Evolutionary conservation across 179 eudicot species (phyloP), one percentile per base, ranked within the genome.

Genomic region (Beta corolliflora): DNA sequence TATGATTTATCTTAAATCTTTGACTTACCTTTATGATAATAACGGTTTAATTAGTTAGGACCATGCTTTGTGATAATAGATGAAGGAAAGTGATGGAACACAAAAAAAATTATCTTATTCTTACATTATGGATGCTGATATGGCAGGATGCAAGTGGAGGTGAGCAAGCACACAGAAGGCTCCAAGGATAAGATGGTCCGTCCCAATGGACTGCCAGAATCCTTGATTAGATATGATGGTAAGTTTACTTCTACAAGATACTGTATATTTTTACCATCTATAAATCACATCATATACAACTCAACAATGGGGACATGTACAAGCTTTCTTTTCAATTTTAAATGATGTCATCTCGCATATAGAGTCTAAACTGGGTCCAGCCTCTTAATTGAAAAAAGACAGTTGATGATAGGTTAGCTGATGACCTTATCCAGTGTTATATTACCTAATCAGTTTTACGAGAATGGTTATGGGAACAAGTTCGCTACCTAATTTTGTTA

Each of bases 111-210:
- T 60, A 82, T 85, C 81, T 45, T 68, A 41, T 19, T 14, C 48
- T 72, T 82, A 67, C 54, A 52, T 53, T 5, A 18, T 83, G 66
- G 73, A 71, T 84, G 84, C 75, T 84, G 81, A 84, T 52, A 64
- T 92, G 83, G 85, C 92, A 97, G 99, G 84, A 97, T 97, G 99
- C 98, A 87, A 89, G 97, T 97, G 86, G 99, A 97, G 87, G 99
- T 97, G 80, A 94, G 97, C 92, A 97, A 94, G 87, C 99, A 97
- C 83, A 97, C 99, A 8, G 99, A 97, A 79, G 99, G 99, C 25
- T 73, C 73, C 71, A 97, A 92, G 86, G 99, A 93, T 66, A 95
- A 93, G 84, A 81, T 73, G 87, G 85, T 89, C 82, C 97, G 99
- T 41, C 98, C 99, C 67, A 97, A 97, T 75, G 99, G 99, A 31